Conservation (phyloP, 495 filamentous ascomycete genomes). For the Penicillium argentinense region DNA sequence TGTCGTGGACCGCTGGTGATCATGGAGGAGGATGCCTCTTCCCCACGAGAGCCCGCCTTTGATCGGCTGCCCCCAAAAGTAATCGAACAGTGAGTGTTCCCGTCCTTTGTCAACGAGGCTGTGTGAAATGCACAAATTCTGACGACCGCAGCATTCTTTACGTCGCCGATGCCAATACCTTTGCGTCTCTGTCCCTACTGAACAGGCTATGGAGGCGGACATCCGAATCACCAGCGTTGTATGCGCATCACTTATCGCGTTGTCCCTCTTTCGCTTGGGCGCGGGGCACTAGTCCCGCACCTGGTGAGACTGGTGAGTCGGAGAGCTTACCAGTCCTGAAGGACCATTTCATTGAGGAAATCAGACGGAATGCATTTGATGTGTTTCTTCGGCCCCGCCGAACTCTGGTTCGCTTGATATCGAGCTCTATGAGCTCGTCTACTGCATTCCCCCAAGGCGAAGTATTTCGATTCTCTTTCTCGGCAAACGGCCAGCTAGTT, state of each 20-base stretch:
- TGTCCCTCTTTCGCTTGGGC: slow-evolving; percentile 68
- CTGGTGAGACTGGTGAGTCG: slow-evolving; percentile 45
- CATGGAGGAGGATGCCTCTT: slow-evolving; percentile 29
- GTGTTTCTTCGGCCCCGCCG: slow-evolving; percentile 68
- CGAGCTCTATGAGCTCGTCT: slow-evolving; percentile 78
- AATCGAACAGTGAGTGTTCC: slow-evolving; percentile 28
- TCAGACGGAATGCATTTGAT: slow-evolving; percentile 78
- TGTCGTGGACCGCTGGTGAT: slow-evolving; percentile 23
- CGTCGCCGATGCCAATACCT: slow-evolving; percentile 70
- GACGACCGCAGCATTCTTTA: slow-evolving; percentile 66
- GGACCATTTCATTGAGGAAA: slow-evolving; percentile 64
- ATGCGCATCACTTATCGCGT: slow-evolving; percentile 70
- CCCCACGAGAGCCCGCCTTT: slow-evolving; percentile 14
- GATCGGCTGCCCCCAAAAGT: slow-evolving; percentile 26
- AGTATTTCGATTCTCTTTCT: slow-evolving; percentile 80
- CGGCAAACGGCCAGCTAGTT: slow-evolving; percentile 68
- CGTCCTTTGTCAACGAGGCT: slow-evolving; percentile 2
- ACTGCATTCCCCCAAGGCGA: slow-evolving; percentile 79
- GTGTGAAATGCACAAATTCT: slow-evolving; percentile 18
- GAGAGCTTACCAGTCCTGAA: slow-evolving; percentile 62
- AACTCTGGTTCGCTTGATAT: slow-evolving; percentile 75
- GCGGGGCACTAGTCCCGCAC: slow-evolving; percentile 41
- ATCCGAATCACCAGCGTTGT: slow-evolving; percentile 70
- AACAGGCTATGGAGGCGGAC: slow-evolving; percentile 74
- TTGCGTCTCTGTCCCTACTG: slow-evolving; percentile 79